Evolutionary conservation across 1,139 yeast species (phyloP).

Genomic region (Scheffersomyces titani): DNA sequence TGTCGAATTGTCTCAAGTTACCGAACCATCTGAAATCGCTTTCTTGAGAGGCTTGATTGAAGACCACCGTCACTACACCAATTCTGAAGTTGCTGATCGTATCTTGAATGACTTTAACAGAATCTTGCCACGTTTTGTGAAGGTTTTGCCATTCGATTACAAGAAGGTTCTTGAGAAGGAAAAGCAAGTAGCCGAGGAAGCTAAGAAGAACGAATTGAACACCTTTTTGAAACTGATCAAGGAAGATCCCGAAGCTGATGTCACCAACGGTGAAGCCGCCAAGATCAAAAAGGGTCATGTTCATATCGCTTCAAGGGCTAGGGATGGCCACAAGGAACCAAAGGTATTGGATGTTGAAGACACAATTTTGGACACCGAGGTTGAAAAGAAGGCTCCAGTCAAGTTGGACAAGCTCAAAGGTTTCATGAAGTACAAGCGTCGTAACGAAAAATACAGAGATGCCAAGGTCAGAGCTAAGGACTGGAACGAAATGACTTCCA

Average conservation of each 20-base stretch:
- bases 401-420: slow-evolving; percentile 85
- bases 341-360: slow-evolving; percentile 89
- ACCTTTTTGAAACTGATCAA: slow-evolving; percentile 65
- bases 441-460: slow-evolving; percentile 83
- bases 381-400: slow-evolving; percentile 62
- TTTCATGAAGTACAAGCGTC: slow-evolving; percentile 89
- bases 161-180: slow-evolving; percentile 85
- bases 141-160: slow-evolving; percentile 90
- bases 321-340: slow-evolving; percentile 63
- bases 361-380: slow-evolving; percentile 67
- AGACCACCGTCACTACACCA: slow-evolving; percentile 94
- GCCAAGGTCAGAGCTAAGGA: slow-evolving; percentile 78
- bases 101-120: slow-evolving; percentile 86
- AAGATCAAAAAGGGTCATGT: slow-evolving; percentile 51
- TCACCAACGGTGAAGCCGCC: slow-evolving; percentile 81
- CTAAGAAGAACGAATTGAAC: slow-evolving; percentile 61
- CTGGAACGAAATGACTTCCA: slow-evolving; percentile 88
- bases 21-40: slow-evolving; percentile 92
- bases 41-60: slow-evolving; percentile 91
- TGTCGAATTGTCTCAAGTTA: slow-evolving; percentile 74
- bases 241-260: slow-evolving; percentile 83
- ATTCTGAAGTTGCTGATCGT: slow-evolving; percentile 84
- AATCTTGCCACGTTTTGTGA: slow-evolving; percentile 84
- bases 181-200: slow-evolving; percentile 64
- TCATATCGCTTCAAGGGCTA: slow-evolving; percentile 29